These are phyloP conservation scores for Chaetomiaceae sp. DNA, from an alignment of 2,329 filamentous ascomycete genomes.

Conservation along the genomic window DNA sequence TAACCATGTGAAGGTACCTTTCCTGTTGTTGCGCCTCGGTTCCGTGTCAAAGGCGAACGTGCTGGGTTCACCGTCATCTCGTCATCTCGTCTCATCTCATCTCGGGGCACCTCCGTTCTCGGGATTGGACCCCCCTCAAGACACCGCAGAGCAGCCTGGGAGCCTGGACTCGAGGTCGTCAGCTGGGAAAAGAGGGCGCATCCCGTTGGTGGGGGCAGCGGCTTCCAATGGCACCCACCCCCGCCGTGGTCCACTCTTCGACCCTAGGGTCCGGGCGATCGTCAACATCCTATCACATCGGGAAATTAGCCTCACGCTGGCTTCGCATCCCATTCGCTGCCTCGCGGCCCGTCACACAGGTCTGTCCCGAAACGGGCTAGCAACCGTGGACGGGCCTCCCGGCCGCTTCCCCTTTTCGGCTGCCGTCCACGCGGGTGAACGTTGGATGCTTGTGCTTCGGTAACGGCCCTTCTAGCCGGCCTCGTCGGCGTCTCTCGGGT, in stretches of 20 bases:
- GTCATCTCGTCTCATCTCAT: too few species aligned
- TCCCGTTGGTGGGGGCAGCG: background rate
- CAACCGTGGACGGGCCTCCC: background rate
- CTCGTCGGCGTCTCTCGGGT: background rate
- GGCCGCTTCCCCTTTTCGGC: constrained; percentile 5
- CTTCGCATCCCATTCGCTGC: constrained; percentile 20
- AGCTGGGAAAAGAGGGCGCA: background rate
- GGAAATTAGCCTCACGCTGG: constrained; percentile 21
- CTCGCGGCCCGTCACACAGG: constrained; percentile 19
- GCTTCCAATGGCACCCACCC: background rate
- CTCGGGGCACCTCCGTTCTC: too few species aligned
- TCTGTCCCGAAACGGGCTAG: constrained; percentile 16
- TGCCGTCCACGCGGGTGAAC: background rate
- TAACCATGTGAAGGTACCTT: background rate
- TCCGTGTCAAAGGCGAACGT: background rate
- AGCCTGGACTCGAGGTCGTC: background rate
- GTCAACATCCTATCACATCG: constrained; percentile 21
- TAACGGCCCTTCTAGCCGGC: constrained; percentile 2
- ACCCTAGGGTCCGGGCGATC: constrained; percentile 16
- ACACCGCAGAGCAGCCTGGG: background rate
- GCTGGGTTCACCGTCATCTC: too few species aligned
- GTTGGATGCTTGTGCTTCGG: background rate
- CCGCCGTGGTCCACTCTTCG: constrained; percentile 1
- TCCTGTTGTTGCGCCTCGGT: background rate
- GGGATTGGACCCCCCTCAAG: too few species aligned